Evolutionary conservation across 208 protist species (phyloP), one percentile per base, ranked within the genome.

Genomic region (Trypanosoma theileri): DNA sequence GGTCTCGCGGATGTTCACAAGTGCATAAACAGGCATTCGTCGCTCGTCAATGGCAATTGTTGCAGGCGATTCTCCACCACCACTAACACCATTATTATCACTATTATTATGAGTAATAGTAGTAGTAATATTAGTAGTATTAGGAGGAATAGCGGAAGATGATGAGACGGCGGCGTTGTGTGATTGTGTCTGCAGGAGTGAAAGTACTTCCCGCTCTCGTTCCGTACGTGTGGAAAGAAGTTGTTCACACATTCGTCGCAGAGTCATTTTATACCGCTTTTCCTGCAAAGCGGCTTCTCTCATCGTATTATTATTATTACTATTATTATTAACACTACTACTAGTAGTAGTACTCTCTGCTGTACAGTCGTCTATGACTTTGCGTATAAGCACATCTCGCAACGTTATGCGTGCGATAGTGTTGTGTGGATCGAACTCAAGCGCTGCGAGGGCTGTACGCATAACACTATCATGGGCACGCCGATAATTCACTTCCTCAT

Each of bases 341-440:
- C 6, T 35, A 35, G 1, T 35, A 35, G 1, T 35, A 35, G 1
- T 35, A 35, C 6, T 35, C 1, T 35, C 28, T 35, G 28, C 28
- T 35, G 57, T 35, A 17, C 42, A 51, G 16, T 19, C 13, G 46
- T 71, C 54, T 21, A 51, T 26, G 4, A 57, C 28, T 48, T 66
- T 64, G 21, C 58, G 59, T 35, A 42, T 22, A 16, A 91, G 73
- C 0, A 88, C 67, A 10, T 63, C 58, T 1, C 80, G 28, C 26
- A 86, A 7, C 22, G 79, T 79, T 17, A 81, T 70, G 4, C 85
- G 79, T 40, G 85, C 81, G 0, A 72, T 31, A 11, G 74, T 69
- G 48, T 86, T 67, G 56, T 81, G 64, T 0, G 82, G 69, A 57
- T 86, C 85, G 61, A 79, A 78, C 64, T 82, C 79, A n/a, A 91